Base-by-base conservation (phyloP, 805 yeast species). In the Wickerhamomyces pijperi region DNA sequence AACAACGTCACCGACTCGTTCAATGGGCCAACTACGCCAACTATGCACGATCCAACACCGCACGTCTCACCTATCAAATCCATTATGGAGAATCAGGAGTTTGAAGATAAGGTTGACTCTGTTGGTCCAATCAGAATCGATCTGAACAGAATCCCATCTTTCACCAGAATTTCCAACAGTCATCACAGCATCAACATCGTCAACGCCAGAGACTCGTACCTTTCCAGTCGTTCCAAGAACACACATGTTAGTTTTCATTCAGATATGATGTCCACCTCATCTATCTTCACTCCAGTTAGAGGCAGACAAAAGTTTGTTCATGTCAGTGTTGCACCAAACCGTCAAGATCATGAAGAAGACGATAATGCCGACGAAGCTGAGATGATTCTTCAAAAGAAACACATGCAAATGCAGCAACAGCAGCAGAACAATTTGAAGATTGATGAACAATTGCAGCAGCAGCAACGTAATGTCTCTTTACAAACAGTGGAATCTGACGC, bases 31-130 rank as follows among this genome's bases (percentile, higher is more conserved):
- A 40, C 37, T n/a, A 54, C 56, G 1, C 58, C 58, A 19, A 46
- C 55, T 2, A 21, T 38, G 3, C 41, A 44, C 3, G 49, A 49
- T 16, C 48, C 54, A 1, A 52, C 54, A 1, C 54, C 54, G 21
- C 50, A 47, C 29, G 42, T 45, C 3, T 52, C 58, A 2, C 58
- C 58, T 19, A 53, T 54, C 33, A 51, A 48, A 34, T 43, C 55
- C 2, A 32, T 53, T 4, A 40, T 40, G 7, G 54, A 52, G 28
- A 16, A 40, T 17, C 20, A 36, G 21, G 19, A 32, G 6, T 32
- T 34, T 35, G 32, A 33, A 20, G 28, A 39, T 21, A 13, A 19
- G 28, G 18, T 19, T 9, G 32, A 38, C 17, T 19, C 36, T 18
- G 16, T 19, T 7, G 14, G 33, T 6, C 28, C 19, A 2, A 36